A percentile compares a stretch with the other conserved stretches of the same genome.
phyloP scores from a whole-genome alignment of 176 grass and related monocot genomes.

The maize (Zea mays) region Zm-B73-REFERENCE-NAM-5.0 NC_050100.1:194695501-194696000 shows the following conservation, averaged over 20 bases:
- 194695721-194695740: not conserved
- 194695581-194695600: not conserved
- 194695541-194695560: slow-evolving; percentile 19
- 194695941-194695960: not conserved
- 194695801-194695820: not conserved
- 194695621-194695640: not conserved
- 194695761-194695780: not conserved
- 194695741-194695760: slow-evolving; percentile 12
- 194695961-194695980: not conserved
- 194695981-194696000: not conserved
- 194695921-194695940: slow-evolving; percentile 5
- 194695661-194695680: not conserved
- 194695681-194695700: slow-evolving; percentile 18
- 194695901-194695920: slow-evolving; percentile 2
- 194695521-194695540: slow-evolving; percentile 95
- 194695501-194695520: slow-evolving; percentile 78
- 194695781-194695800: slow-evolving; percentile 9
- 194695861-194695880: not conserved
- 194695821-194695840: slow-evolving; percentile 6
- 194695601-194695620: not conserved
- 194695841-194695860: slow-evolving; percentile 11
- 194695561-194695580: slow-evolving; percentile 4
- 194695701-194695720: not conserved
- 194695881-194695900: not conserved
- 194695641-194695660: slow-evolving; percentile 2